Evolutionary conservation across 305 asterid species (phyloP).

Genomic region (Withania somnifera): DNA sequence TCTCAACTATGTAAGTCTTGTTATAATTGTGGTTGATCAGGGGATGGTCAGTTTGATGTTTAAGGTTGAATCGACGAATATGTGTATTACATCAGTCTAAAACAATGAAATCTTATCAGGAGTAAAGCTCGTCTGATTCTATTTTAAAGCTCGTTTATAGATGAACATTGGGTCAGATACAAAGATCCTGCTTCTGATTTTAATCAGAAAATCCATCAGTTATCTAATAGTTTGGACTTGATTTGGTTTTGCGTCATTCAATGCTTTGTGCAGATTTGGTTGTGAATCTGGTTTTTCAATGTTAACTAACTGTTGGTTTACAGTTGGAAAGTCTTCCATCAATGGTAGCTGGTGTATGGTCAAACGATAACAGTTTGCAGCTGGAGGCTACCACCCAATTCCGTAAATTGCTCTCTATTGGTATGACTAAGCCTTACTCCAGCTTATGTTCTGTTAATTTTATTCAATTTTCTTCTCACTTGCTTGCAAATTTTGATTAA

Average conservation of each 20-base stretch:
- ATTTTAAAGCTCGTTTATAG: background rate
- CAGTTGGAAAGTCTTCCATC: conserved; percentile 82
- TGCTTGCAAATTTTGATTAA: background rate
- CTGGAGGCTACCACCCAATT: conserved; percentile 74
- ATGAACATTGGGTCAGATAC: background rate
- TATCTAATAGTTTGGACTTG: background rate
- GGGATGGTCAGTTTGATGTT: background rate
- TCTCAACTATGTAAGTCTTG: background rate
- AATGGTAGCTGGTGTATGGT: conserved; percentile 63
- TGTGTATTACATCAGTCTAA: background rate
- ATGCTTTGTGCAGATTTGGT: background rate
- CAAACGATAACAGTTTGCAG: conserved; percentile 55
- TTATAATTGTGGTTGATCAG: background rate
- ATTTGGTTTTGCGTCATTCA: background rate
- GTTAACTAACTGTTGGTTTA: background rate
- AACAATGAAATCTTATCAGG: too few relatives aligned
- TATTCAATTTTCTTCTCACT: background rate
- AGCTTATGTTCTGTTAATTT: background rate
- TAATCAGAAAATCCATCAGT: background rate
- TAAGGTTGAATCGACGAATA: background rate
- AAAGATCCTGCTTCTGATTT: background rate
- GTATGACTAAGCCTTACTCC: conserved; percentile 14
- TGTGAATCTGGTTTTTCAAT: background rate
- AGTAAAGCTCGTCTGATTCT: background rate
- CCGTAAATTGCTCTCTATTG: conserved; percentile 81